These are phyloP conservation scores for Eucalyptus regnans DNA, from an alignment of 345 rosid species.

Conservation along the genomic window DNA sequence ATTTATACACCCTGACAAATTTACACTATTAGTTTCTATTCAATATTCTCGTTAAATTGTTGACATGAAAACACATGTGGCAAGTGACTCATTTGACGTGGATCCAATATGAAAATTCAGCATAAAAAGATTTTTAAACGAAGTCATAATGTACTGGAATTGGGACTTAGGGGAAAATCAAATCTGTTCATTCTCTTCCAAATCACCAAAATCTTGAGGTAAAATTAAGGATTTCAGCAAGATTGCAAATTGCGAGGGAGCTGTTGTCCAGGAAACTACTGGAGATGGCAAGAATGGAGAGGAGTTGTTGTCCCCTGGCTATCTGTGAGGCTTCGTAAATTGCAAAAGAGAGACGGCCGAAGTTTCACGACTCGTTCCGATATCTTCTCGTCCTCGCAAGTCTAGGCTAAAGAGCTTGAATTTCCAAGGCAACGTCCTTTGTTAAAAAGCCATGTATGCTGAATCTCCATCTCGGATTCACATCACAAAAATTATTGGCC, in stretches of 20 bases:
- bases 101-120: not conserved
- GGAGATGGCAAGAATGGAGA: not conserved
- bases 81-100: not conserved
- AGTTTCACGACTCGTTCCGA: not conserved
- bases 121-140: not conserved
- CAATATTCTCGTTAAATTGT: no score
- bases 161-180: not conserved
- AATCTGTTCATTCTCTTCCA: not conserved
- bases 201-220: not conserved
- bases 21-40: rapidly evolving
- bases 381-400: not conserved
- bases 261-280: not conserved
- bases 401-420: not conserved
- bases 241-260: not conserved
- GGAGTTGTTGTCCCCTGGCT: not conserved
- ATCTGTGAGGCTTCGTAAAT: not conserved
- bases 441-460: not conserved
- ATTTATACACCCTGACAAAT: no score
- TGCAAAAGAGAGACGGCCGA: not conserved
- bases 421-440: not conserved
- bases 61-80: not conserved
- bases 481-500: not conserved
- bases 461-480: not conserved
- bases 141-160: not conserved
- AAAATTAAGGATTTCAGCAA: not conserved